Evolutionary conservation across 768 basidiomycete genomes (phyloP).

Genomic region (Calocybe cyanea): DNA sequence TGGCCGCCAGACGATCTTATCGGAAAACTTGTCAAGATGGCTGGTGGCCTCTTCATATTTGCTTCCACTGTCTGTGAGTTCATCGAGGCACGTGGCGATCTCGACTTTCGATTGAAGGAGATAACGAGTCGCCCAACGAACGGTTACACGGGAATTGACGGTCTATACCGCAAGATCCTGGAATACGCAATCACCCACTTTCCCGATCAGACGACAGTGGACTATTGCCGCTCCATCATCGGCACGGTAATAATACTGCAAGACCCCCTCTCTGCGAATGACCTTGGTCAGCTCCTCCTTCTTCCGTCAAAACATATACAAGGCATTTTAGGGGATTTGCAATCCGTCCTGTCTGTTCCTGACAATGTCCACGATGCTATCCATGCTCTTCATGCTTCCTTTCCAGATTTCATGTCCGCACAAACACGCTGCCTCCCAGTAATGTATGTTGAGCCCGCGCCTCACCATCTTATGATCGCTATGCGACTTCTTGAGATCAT

Average conservation of each 20-base stretch:
- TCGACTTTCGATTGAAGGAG: slow-evolving; percentile 14
- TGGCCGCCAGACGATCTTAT: slow-evolving; percentile 18
- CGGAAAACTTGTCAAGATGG: slow-evolving; percentile 10
- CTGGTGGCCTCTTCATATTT: slow-evolving; percentile 19
- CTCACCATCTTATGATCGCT: slow-evolving; percentile 11
- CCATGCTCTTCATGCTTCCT: slow-evolving; percentile 13
- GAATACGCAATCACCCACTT: slow-evolving; percentile 14
- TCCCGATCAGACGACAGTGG: slow-evolving; percentile 9
- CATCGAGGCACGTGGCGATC: slow-evolving; percentile 16
- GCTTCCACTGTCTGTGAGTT: slow-evolving; percentile 18
- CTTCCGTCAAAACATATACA: slow-evolving; percentile 16
- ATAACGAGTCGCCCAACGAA: slow-evolving; percentile 11
- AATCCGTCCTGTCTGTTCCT: slow-evolving; percentile 15
- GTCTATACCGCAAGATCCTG: slow-evolving; percentile 13
- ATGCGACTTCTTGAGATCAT: slow-evolving; percentile 13
- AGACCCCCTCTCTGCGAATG: slow-evolving; percentile 13
- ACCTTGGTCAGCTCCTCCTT: slow-evolving; percentile 11
- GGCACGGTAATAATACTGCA: slow-evolving; percentile 13
- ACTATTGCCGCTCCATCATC: slow-evolving; percentile 13
- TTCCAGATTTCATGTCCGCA: slow-evolving; percentile 14
- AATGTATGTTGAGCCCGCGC: slow-evolving; percentile 15
- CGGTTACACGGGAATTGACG: slow-evolving; percentile 15
- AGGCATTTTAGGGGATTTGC: slow-evolving; percentile 13
- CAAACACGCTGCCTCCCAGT: slow-evolving; percentile 8
- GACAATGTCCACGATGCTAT: slow-evolving; percentile 9